Percentiles rank a stretch among this genome's conserved stretches.
Evolutionary conservation across 495 filamentous ascomycete species (phyloP).

Genomic region (Podospora australis): DNA sequence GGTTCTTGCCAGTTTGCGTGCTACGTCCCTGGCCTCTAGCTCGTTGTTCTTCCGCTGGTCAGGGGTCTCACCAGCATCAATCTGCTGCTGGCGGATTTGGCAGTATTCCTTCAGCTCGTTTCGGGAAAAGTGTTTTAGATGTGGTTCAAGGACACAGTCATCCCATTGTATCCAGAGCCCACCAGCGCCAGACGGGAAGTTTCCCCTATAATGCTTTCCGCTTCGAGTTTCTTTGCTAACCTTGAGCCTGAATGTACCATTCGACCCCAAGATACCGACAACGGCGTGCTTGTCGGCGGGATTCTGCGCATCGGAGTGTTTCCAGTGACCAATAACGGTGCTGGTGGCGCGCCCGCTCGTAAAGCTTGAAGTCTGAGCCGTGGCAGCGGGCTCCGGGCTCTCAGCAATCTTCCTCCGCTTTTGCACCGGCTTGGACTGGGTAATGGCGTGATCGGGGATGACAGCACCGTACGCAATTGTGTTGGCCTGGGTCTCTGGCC

Average conservation of each 20-base stretch:
- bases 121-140: conserved; percentile 35
- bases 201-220: conserved; percentile 37
- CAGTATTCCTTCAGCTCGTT: conserved; percentile 51
- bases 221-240: conserved; percentile 44
- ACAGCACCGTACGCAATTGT: conserved; percentile 38
- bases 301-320: conserved; percentile 30
- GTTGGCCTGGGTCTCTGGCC: conserved; percentile 26
- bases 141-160: conserved; percentile 43
- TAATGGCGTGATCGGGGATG: conserved; percentile 32
- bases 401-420: conserved; percentile 24
- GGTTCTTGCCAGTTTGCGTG: conserved; percentile 38
- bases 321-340: conserved; percentile 47
- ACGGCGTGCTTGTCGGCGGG: conserved; percentile 44
- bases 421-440: conserved; percentile 29
- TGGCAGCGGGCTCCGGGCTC: too few species aligned
- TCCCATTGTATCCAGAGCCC: conserved; percentile 51
- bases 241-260: conserved; percentile 51
- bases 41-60: conserved; percentile 43
- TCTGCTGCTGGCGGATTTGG: conserved; percentile 43
- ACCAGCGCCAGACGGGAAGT: conserved; percentile 46
- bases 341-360: conserved; percentile 40
- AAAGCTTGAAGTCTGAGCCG: too few species aligned
- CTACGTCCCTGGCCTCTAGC: conserved; percentile 39
- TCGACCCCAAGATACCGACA: conserved; percentile 44
- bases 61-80: conserved; percentile 38